Evolutionary conservation across 805 yeast genomes (phyloP), one percentile per base, ranked within the genome.

Genomic region (Candida vartiovaarae): DNA sequence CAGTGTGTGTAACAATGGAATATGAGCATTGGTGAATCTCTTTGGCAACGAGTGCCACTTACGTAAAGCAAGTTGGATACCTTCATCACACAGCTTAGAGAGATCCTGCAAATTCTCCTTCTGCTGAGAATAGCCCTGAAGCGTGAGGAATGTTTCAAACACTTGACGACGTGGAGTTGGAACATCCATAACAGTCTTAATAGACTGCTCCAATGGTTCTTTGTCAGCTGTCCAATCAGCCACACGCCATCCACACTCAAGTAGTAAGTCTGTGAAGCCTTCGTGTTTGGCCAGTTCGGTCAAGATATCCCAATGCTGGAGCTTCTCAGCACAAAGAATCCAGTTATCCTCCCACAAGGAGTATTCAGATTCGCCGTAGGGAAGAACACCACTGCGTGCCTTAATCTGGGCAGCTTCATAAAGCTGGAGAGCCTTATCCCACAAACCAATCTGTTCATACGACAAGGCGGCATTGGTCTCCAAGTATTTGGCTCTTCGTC

Each of bases 231-330:
- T 83, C 99, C 99, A 93, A 58, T 93, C 98, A 6, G 99, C 97
- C 34, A 93, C 95, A 57, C 99, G 75, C 99, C 99, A 93, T 33
- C 98, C 99, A 73, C 99, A 95, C 62, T 93, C 99, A n/a, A 93
- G 70, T 26, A 95, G 67, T 51, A 93, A 70, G 57, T 93, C 99
- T 0, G 97, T 89, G 60, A 91, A 95, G 0, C 97, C 97, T 69
- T 95, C 99, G 58, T 95, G 98, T 55, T 91, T 89, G 3, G 99
- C 97, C 29, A 95, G 71, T 56, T 93, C 99, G 0, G 99, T 91
- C 46, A 93, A 70, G 39, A 93, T 83, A 59, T 93, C 99, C 99
- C 99, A 93, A 52, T 93, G 97, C 60, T 93, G 99, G 34, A 93
- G 69, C 62, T 91, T 91, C 60, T 93, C 97, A 3, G 99, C 96